Percentiles rank a stretch among this genome's conserved stretches.
Conservation (phyloP, 352 stramenopile genomes). For the Elongisporangium prolatum region DNA sequence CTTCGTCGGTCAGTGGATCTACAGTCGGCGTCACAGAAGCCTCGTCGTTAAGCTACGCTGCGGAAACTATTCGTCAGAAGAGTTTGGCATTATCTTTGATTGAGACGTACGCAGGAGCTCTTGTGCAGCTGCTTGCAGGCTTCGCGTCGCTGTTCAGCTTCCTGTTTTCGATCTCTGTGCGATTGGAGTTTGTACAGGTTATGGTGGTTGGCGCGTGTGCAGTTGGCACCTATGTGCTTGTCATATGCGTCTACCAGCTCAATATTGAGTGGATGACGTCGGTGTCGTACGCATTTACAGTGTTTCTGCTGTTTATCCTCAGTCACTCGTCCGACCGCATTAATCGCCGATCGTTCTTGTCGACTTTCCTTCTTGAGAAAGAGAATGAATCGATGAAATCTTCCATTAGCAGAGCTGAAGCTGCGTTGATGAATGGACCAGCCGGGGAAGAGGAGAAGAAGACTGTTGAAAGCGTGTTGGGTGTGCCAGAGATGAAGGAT, state of each 20-base stretch:
- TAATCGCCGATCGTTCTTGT: slow-evolving; percentile 79
- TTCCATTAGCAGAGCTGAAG: slow-evolving; percentile 73
- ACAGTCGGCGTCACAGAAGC: slow-evolving; percentile 20
- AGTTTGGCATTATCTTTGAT: slow-evolving; percentile 31
- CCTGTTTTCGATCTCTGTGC: slow-evolving; percentile 78
- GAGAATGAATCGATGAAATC: slow-evolving; percentile 84
- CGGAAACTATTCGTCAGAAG: slow-evolving; percentile 27
- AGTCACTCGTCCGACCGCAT: slow-evolving; percentile 77
- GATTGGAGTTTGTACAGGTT: slow-evolving; percentile 86
- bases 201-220: slow-evolving; percentile 58
- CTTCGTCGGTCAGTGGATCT: slow-evolving; percentile 11
- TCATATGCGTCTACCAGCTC: slow-evolving; percentile 51
- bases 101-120: slow-evolving; percentile 44
- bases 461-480: slow-evolving; percentile 61
- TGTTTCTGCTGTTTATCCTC: slow-evolving; percentile 70
- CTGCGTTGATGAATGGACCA: slow-evolving; percentile 74
- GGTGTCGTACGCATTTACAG: slow-evolving; percentile 50
- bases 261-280: slow-evolving; percentile 67
- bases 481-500: slow-evolving; percentile 68
- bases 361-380: slow-evolving; percentile 79
- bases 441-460: slow-evolving; percentile 68
- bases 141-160: slow-evolving; percentile 80
- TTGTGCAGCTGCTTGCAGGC: slow-evolving; percentile 60
- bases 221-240: slow-evolving; percentile 49
- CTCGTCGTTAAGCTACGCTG: slow-evolving; percentile 4